Conservation (phyloP, 306 rosid species). For the Rubus parviflorus region DNA sequence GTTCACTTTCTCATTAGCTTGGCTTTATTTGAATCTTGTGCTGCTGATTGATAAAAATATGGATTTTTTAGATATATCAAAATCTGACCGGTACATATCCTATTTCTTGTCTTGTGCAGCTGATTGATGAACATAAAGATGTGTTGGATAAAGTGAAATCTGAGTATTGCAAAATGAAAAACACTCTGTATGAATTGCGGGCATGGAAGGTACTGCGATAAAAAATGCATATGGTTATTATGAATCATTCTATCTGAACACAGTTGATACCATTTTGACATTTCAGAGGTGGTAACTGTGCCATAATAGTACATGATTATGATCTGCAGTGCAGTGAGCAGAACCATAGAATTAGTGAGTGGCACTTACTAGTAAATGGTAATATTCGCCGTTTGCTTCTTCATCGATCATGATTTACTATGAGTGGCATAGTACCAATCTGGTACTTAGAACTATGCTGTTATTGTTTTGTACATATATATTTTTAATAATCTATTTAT, state of each 20-base stretch:
- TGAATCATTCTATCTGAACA: background rate
- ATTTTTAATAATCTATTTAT: background rate
- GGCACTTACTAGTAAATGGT: no score
- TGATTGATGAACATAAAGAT: conserved; percentile 62
- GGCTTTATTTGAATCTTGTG: background rate
- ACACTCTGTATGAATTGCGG: conserved; percentile 63
- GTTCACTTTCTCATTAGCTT: conserved; percentile 34
- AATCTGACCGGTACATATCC: background rate
- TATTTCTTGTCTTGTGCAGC: conserved; percentile 36
- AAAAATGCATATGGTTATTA: conserved; percentile 18
- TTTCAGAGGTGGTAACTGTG: background rate
- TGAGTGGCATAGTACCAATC: background rate
- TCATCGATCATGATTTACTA: background rate
- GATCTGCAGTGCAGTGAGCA: background rate
- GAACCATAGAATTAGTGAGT: background rate
- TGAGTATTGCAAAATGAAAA: conserved; percentile 64
- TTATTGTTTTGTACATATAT: background rate
- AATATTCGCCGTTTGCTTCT: background rate
- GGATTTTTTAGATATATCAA: background rate
- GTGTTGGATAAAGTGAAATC: conserved; percentile 61
- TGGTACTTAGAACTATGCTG: background rate
- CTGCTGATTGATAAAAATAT: background rate
- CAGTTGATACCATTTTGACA: background rate
- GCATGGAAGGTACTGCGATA: conserved; percentile 65
- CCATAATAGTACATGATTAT: background rate